Evolutionary conservation across 2,329 filamentous ascomycete genomes (phyloP).

Genomic region (Chrysoporthe deuterocubensis): DNA sequence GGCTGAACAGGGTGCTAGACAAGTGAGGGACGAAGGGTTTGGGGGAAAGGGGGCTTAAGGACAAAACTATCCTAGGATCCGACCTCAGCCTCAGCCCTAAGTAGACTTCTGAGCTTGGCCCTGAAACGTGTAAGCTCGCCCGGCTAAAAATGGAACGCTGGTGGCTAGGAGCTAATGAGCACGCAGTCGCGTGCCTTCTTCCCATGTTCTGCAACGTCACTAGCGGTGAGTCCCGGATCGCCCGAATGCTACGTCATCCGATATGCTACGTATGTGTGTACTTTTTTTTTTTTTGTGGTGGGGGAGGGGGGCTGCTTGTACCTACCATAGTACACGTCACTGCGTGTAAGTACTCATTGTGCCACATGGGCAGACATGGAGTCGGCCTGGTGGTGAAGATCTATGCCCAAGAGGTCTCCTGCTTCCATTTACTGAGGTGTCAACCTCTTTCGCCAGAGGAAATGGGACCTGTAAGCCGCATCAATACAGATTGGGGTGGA

Average conservation of each 20-base stretch:
- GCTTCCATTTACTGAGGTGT: neutral
- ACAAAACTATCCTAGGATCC: neutral
- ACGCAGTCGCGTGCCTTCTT: constrained; percentile 14
- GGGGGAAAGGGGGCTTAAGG: neutral
- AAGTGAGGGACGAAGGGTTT: neutral
- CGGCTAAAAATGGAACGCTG: constrained; percentile 8
- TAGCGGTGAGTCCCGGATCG: constrained; percentile 7
- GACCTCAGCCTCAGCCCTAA: neutral
- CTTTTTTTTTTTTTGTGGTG: neutral
- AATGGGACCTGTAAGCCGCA: too few species aligned
- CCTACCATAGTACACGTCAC: neutral
- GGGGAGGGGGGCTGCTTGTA: too few species aligned
- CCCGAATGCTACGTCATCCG: constrained; percentile 5
- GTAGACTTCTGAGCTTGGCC: neutral
- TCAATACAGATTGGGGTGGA: too few species aligned
- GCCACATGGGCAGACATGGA: too few species aligned
- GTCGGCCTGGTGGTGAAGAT: too few species aligned
- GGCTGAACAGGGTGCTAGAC: neutral
- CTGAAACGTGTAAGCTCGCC: constrained; percentile 5
- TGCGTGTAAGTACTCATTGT: too few species aligned
- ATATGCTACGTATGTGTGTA: neutral
- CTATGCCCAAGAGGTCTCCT: too few species aligned
- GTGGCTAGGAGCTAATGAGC: neutral
- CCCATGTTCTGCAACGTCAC: constrained; percentile 9
- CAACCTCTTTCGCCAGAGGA: neutral